Conservation (phyloP, 2,329 filamentous ascomycete species). For the Trichoderma harzianum region DNA sequence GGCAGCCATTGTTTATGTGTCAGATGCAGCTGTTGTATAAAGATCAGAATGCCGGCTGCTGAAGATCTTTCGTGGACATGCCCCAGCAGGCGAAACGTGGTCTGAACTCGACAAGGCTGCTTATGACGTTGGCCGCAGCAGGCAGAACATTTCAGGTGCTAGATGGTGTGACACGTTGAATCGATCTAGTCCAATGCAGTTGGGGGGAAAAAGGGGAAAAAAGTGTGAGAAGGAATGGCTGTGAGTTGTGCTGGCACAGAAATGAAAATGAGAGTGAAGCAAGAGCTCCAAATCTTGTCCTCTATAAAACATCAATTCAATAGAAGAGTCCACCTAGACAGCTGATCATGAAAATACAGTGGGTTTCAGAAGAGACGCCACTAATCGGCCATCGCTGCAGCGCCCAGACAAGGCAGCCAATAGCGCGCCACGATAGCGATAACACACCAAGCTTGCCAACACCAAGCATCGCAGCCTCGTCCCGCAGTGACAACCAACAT, state of each 20-base stretch:
- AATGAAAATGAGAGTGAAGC: background rate
- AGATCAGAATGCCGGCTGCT: background rate
- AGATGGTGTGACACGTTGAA: background rate
- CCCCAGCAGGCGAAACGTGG: constrained; percentile 13
- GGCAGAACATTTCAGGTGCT: background rate
- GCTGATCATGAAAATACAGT: background rate
- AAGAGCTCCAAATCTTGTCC: background rate
- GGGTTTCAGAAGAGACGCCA: background rate
- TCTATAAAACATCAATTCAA: background rate
- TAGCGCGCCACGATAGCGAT: background rate
- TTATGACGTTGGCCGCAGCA: background rate
- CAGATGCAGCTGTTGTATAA: background rate
- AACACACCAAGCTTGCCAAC: background rate
- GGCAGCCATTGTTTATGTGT: constrained; percentile 19
- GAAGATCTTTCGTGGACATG: background rate
- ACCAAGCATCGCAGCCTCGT: constrained; percentile 19
- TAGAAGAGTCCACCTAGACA: too few species aligned
- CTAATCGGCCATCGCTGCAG: constrained; percentile 1
- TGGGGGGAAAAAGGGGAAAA: background rate
- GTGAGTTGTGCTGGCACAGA: background rate
- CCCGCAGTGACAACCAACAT: constrained; percentile 12
- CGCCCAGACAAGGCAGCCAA: constrained; percentile 12
- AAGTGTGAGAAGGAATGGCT: background rate
- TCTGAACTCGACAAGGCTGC: background rate
- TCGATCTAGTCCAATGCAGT: background rate